A percentile compares a stretch with the other conserved stretches of the same genome.
Evolutionary conservation across 2,329 filamentous ascomycete genomes (phyloP).

Genomic region (Pseudogymnoascus sp.): DNA sequence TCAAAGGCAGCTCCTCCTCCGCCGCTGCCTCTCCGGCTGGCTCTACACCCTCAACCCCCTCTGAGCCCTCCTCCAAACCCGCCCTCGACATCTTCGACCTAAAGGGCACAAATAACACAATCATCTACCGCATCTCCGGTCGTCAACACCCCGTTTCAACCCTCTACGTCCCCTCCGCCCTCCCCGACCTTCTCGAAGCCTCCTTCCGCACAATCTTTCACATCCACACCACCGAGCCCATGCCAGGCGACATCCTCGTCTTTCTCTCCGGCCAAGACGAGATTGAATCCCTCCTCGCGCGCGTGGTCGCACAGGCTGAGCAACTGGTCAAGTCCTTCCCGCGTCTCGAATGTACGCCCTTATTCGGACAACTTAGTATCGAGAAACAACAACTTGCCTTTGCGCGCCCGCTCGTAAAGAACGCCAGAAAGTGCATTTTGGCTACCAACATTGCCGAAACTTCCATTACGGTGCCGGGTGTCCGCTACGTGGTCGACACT

Average conservation of each 20-base stretch:
- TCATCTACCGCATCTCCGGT: slow-evolving; percentile 60
- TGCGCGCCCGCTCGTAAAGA: slow-evolving; percentile 59
- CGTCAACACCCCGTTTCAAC: slow-evolving; percentile 80
- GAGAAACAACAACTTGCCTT: slow-evolving; percentile 83
- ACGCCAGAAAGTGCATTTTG: slow-evolving; percentile 80
- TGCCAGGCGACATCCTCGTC: slow-evolving; percentile 89
- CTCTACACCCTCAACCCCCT: not conserved
- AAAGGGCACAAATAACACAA: slow-evolving; percentile 21
- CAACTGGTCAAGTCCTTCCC: slow-evolving; percentile 69
- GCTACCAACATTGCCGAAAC: slow-evolving; percentile 99
- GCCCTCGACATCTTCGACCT: not conserved
- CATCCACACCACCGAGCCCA: slow-evolving; percentile 76
- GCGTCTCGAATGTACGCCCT: slow-evolving; percentile 62
- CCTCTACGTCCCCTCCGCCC: slow-evolving; percentile 63
- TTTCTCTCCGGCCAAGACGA: slow-evolving; percentile 92
- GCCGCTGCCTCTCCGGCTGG: not conserved
- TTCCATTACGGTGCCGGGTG: slow-evolving; percentile 89
- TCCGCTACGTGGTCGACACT: slow-evolving; percentile 83
- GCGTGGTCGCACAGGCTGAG: slow-evolving; percentile 71
- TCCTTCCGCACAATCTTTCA: slow-evolving; percentile 76
- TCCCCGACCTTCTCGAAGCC: slow-evolving; percentile 74
- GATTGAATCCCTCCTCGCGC: slow-evolving; percentile 71
- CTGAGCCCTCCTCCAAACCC: not conserved
- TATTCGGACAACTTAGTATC: slow-evolving; percentile 86
- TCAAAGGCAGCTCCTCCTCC: not conserved